Evolutionary conservation across 2,329 filamentous ascomycete species (phyloP).

Genomic region (Stagonosporopsis rhizophila): DNA sequence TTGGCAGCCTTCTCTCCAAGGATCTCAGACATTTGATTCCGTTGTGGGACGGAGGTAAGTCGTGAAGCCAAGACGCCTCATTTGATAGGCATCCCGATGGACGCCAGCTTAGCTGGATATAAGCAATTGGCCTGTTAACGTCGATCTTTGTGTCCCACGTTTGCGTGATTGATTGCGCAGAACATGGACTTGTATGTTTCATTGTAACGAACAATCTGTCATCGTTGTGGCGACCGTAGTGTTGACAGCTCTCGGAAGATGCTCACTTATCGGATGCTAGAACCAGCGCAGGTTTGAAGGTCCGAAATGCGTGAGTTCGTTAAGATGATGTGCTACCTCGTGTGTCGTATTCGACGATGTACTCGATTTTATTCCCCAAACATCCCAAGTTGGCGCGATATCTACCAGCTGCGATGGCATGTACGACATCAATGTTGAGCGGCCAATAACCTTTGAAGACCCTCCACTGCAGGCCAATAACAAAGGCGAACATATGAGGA

Average conservation of each 20-base stretch:
- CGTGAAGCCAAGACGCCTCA: neutral
- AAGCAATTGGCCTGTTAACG: neutral
- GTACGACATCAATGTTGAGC: neutral
- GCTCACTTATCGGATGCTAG: neutral
- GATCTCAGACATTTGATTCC: neutral
- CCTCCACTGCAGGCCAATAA: neutral
- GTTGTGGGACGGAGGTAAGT: no score
- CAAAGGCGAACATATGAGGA: neutral
- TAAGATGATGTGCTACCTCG: neutral
- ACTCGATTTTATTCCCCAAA: no score
- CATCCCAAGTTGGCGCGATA: neutral
- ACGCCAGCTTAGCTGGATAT: neutral
- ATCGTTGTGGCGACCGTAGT: neutral
- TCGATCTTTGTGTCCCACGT: neutral
- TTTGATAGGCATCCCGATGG: neutral
- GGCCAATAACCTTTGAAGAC: neutral
- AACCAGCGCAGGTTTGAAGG: neutral
- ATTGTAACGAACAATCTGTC: neutral
- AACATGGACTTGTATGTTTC: neutral
- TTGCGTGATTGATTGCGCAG: neutral
- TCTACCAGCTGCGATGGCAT: neutral
- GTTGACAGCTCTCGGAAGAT: neutral
- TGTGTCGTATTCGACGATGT: no score
- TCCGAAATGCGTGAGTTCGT: neutral
- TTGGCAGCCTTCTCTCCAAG: neutral